Evolutionary conservation across 495 filamentous ascomycete genomes (phyloP), one percentile per base, ranked within the genome.

Genomic region (Aspergillus leporis): DNA sequence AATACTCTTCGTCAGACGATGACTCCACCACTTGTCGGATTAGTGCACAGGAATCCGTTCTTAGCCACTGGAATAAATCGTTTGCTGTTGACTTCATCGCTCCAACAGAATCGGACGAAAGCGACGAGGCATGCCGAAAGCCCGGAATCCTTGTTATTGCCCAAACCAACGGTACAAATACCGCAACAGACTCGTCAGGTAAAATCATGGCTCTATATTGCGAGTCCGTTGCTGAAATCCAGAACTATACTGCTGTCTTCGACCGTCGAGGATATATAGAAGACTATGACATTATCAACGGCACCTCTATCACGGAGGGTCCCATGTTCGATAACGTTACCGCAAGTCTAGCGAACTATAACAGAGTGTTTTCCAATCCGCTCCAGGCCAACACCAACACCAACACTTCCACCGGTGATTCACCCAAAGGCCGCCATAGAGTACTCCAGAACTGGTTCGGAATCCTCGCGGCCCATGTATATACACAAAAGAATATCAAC

Each of bases 371-470:
- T 16, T 48, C 54, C 10, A 56, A 46, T n/a, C 43, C 54, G 12
- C 32, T 40, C 31, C 9, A 38, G 6, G 25, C 47, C 2, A 45
- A 45, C 23, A 14, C n/a, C n/a, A n/a, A n/a, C n/a, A n/a, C n/a
- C n/a, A n/a, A n/a, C n/a, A n/a, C n/a, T n/a, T n/a, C 14, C 16
- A 14, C n/a, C 10, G 31, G 49, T 36, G 28, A 32, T 25, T 1
- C 54, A 1, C 14, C 14, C 6, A 28, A 34, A 19, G 28, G 16
- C 9, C 18, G 6, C 3, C 28, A 47, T 36, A 38, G 22, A 22
- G 32, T 21, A n/a, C 30, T 48, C 14, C 22, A 34, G 14, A 46
- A 56, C 25, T 56, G 45, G 28, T 56, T 56, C n/a, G 54, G 54
- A 13, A 36, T 32, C 5, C 45, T 56, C 6, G 45, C 54, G 9